Conservation (phyloP, 441 rosid species). For the Raphanus hybrid region DNA sequence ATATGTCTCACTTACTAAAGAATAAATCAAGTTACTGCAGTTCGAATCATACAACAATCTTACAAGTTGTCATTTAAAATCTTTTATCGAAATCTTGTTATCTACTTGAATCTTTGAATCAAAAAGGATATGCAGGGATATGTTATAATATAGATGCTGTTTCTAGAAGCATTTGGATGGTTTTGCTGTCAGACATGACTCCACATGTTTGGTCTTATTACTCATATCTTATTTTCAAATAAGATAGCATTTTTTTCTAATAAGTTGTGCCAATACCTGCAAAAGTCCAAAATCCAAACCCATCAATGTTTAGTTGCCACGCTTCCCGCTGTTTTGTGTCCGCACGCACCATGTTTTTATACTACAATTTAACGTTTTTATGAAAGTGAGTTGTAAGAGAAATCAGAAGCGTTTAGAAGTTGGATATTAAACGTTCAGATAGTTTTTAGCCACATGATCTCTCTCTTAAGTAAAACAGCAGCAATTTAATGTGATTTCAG, state of each 20-base stretch:
- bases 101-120: background rate
- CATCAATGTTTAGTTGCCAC: slow-evolving; percentile 20
- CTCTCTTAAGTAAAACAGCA: background rate
- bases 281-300: slow-evolving; percentile 23
- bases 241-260: slow-evolving; percentile 2
- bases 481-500: background rate
- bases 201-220: slow-evolving; percentile 13
- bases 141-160: background rate
- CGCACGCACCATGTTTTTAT: slow-evolving; percentile 15
- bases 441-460: background rate
- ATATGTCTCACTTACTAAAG: background rate
- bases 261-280: slow-evolving; percentile 15
- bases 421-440: background rate
- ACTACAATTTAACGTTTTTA: too few species aligned
- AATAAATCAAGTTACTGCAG: background rate
- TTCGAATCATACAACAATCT: background rate
- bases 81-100: background rate
- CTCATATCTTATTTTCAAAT: slow-evolving; percentile 19
- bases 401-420: background rate
- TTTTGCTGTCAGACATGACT: slow-evolving; percentile 27
- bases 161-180: slow-evolving; percentile 33
- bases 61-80: background rate
- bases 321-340: slow-evolving; percentile 9
- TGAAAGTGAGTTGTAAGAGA: background rate
- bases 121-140: background rate